Evolutionary conservation across 208 protist genomes (phyloP).

Genomic region (Crithidia bombi): DNA sequence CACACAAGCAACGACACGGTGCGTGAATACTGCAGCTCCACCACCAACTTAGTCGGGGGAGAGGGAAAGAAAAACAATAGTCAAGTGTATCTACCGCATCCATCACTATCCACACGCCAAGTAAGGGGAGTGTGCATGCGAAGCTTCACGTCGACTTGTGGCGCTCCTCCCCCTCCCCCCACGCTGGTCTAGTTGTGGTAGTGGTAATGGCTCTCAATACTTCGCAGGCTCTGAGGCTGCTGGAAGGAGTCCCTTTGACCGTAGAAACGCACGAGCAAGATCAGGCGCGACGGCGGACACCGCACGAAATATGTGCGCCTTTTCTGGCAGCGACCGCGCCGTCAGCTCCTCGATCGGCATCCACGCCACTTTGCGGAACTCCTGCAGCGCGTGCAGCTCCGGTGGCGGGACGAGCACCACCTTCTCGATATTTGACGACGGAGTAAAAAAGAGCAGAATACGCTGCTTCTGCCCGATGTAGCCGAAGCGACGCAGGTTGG

Average conservation of each 20-base stretch:
- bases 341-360: conserved; percentile 44
- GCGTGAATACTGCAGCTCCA: no score
- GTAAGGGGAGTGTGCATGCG: no score
- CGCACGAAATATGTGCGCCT: conserved; percentile 68
- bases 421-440: conserved; percentile 42
- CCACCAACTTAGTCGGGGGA: no score
- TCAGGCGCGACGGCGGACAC: conserved; percentile 44
- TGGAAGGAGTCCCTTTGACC: conserved; percentile 1
- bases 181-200: no score
- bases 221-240: conserved; percentile 9
- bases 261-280: conserved; percentile 46
- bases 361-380: conserved; percentile 66
- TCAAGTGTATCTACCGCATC: no score
- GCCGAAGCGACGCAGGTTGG: conserved; percentile 69
- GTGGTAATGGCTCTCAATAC: no score
- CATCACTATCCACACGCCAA: no score
- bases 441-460: conserved; percentile 74
- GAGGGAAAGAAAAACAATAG: no score
- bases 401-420: conserved; percentile 65
- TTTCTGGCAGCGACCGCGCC: conserved; percentile 39
- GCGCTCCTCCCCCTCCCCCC: no score
- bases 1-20: no score
- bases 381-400: conserved; percentile 48
- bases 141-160: no score
- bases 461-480: conserved; percentile 83